A percentile compares a stretch with the other conserved stretches of the same genome.
Conservation (phyloP, 176 grass and related monocot genomes). For the Hyparrhenia diplandra region DNA sequence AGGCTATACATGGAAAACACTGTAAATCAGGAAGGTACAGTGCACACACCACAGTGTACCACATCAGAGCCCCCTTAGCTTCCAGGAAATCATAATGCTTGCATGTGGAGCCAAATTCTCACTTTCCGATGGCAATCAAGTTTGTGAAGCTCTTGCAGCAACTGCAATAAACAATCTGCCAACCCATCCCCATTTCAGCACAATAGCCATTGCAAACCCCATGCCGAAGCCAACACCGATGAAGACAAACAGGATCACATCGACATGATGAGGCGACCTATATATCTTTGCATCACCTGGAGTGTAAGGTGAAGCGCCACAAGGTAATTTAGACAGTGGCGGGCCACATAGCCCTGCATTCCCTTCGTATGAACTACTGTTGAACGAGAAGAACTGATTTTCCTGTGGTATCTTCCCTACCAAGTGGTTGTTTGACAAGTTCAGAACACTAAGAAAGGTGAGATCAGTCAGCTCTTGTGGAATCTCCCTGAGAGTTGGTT, state of each 20-base stretch:
- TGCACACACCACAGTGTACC: too few relatives aligned
- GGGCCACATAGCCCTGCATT: background rate
- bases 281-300: too few relatives aligned
- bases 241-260: constrained; percentile 6
- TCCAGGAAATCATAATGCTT: background rate
- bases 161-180: background rate
- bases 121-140: background rate
- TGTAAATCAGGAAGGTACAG: background rate
- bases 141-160: background rate
- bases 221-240: background rate
- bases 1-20: background rate
- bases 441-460: constrained; percentile 3
- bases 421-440: constrained; percentile 33
- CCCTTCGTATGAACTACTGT: background rate
- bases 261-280: background rate
- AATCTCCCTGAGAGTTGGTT: constrained; percentile 16
- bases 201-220: background rate
- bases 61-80: background rate
- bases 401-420: too few relatives aligned
- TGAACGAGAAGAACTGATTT: background rate
- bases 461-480: constrained; percentile 15
- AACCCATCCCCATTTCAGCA: background rate
- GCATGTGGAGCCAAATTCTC: background rate
- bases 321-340: background rate
- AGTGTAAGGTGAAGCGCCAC: background rate